phyloP scores from a whole-genome alignment of 331 rosid species.

The Malus hybrid region DNA sequence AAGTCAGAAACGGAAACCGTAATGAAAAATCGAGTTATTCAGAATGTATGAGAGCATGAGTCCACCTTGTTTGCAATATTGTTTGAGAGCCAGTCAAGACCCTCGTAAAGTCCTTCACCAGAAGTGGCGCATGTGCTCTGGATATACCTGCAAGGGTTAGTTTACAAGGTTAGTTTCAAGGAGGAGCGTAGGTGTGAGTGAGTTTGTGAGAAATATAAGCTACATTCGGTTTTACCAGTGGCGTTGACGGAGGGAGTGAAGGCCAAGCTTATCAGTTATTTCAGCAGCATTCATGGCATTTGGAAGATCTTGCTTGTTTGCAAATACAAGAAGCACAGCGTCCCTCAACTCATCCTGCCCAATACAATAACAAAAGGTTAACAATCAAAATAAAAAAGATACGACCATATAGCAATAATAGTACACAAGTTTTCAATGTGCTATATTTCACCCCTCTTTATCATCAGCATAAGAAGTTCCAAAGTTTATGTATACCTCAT shows the following conservation, averaged over 20 bases:
- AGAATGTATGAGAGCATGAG: no score
- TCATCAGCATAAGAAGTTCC: not conserved
- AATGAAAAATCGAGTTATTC: no score
- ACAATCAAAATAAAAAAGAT: not conserved
- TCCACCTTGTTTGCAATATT: no score
- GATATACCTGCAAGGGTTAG: constrained; percentile 44
- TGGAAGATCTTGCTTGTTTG: constrained; percentile 98
- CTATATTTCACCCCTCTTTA: not conserved
- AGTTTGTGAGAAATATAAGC: not conserved
- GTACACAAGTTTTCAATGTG: not conserved
- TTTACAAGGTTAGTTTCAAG: not conserved
- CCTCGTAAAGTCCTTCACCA: constrained; percentile 28
- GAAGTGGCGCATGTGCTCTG: constrained; percentile 84
- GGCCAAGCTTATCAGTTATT: constrained; percentile 77
- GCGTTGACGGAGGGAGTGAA: constrained; percentile 80
- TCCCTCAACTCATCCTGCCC: constrained; percentile 87
- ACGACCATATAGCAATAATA: not conserved
- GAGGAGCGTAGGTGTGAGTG: not conserved
- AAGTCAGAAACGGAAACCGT: not conserved
- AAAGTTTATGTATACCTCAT: constrained; percentile 48
- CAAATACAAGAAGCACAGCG: constrained; percentile 88
- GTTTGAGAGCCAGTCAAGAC: no score
- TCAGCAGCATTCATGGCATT: constrained; percentile 94
- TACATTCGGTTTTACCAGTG: constrained; percentile 43
- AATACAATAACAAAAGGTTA: not conserved